phyloP scores from a whole-genome alignment of 2,329 filamentous ascomycete genomes.

The Periconia macrospinosa region DNA sequence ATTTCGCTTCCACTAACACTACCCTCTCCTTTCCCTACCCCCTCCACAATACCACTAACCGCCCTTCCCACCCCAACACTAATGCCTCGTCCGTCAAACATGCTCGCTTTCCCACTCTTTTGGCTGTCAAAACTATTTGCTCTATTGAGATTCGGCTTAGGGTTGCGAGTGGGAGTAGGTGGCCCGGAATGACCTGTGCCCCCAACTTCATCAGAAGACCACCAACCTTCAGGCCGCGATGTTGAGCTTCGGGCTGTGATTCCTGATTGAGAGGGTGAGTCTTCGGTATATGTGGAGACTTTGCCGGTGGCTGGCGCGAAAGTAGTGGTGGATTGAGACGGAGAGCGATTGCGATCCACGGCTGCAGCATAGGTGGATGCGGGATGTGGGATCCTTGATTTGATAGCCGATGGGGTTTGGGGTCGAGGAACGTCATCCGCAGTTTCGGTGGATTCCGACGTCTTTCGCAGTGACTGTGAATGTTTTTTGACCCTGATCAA shows the following conservation, averaged over 20 bases:
- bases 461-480: slow-evolving; percentile 20
- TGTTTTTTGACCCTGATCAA: slow-evolving; percentile 21
- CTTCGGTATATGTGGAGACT: slow-evolving; percentile 10
- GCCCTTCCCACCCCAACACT: slow-evolving; percentile 35
- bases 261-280: slow-evolving; percentile 36
- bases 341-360: slow-evolving; percentile 20
- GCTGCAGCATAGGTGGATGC: slow-evolving; percentile 15
- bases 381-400: slow-evolving; percentile 21
- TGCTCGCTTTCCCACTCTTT: slow-evolving; percentile 22
- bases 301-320: slow-evolving; percentile 24
- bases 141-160: slow-evolving; percentile 11
- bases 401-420: slow-evolving; percentile 15
- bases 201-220: slow-evolving; percentile 42
- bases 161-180: slow-evolving; percentile 9
- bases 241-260: slow-evolving; percentile 32
- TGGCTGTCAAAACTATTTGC: slow-evolving; percentile 23
- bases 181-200: slow-evolving; percentile 29
- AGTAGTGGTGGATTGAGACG: slow-evolving; percentile 19
- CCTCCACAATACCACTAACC: slow-evolving; percentile 32
- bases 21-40: slow-evolving; percentile 25
- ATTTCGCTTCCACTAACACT: slow-evolving; percentile 15
- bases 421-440: slow-evolving; percentile 13
- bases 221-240: slow-evolving; percentile 43
- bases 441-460: slow-evolving; percentile 8
- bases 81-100: slow-evolving; percentile 38